A percentile compares a stretch with the other conserved stretches of the same genome.
Evolutionary conservation across 345 rosid genomes (phyloP).

Genomic region (Fremontodendron californicum): DNA sequence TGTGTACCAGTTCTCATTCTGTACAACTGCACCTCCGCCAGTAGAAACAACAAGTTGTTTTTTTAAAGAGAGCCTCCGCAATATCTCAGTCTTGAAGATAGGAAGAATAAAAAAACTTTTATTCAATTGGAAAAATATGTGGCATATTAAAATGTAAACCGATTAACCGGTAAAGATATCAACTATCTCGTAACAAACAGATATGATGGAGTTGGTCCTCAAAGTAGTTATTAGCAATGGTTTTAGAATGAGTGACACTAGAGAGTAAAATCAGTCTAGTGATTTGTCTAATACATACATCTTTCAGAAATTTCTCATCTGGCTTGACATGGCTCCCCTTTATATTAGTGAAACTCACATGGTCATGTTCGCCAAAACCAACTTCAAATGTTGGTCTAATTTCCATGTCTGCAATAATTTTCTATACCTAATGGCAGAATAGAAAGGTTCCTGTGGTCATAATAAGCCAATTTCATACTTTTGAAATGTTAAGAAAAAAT

Average conservation of each 20-base stretch:
- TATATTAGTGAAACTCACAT: neutral
- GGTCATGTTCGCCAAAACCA: neutral
- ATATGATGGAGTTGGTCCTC: neutral
- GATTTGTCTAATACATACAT: neutral
- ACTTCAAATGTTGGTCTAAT: neutral
- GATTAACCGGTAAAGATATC: neutral
- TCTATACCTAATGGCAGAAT: neutral
- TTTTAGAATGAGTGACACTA: neutral
- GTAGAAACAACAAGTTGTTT: conserved; percentile 80
- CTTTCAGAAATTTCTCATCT: conserved; percentile 1
- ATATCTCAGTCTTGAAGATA: conserved; percentile 56
- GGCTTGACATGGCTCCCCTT: neutral
- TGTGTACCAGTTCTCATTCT: conserved; percentile 72
- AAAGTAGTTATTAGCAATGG: neutral
- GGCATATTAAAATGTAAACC: neutral
- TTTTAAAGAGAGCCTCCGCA: conserved; percentile 56
- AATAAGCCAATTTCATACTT: neutral
- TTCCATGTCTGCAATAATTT: neutral
- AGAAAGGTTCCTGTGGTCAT: neutral
- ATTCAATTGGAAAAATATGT: neutral
- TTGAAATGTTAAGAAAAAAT: neutral
- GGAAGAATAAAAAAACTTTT: conserved; percentile 11
- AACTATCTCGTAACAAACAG: neutral
- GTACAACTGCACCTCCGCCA: conserved; percentile 88
- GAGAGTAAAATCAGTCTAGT: neutral